phyloP scores from a whole-genome alignment of 2,329 filamentous ascomycete genomes.

The Lachnellula cervina region DNA sequence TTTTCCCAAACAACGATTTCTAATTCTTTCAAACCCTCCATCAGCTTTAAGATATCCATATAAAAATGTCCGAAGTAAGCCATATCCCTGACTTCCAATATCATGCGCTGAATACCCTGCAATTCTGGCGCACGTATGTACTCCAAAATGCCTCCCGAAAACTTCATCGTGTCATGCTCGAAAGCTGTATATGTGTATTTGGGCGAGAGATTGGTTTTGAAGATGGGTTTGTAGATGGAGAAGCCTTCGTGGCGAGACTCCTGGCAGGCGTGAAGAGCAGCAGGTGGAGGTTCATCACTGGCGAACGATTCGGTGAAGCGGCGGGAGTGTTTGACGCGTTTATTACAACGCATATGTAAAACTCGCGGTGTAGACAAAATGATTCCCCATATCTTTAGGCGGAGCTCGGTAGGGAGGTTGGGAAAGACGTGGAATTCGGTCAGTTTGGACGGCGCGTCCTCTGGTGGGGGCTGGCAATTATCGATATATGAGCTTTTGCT shows the following conservation, averaged over 20 bases:
- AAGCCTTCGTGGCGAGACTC: slow-evolving; percentile 30
- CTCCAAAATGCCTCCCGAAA: slow-evolving; percentile 16
- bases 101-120: slow-evolving; percentile 14
- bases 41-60: slow-evolving; percentile 20
- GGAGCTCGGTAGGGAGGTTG: slow-evolving; percentile 25
- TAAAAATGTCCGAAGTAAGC: slow-evolving; percentile 26
- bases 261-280: slow-evolving; percentile 25
- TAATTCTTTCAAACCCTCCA: slow-evolving; percentile 22
- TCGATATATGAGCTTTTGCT: neutral
- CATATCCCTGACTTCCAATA: slow-evolving; percentile 21
- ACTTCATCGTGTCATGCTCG: slow-evolving; percentile 16
- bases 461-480: neutral
- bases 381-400: slow-evolving; percentile 25
- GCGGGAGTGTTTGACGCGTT: neutral
- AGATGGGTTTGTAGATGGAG: slow-evolving; percentile 15
- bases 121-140: slow-evolving; percentile 17
- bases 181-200: slow-evolving; percentile 20
- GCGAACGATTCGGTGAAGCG: slow-evolving; percentile 12
- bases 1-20: slow-evolving; percentile 7
- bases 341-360: slow-evolving; percentile 18
- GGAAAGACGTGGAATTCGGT: slow-evolving; percentile 24
- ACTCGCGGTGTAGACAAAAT: slow-evolving; percentile 15
- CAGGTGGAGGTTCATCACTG: slow-evolving; percentile 22
- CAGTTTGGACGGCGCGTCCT: neutral
- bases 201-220: slow-evolving; percentile 11